These are phyloP conservation scores for Puccinia hordei DNA, from an alignment of 1,284 basidiomycete genomes.

Conservation along the genomic window DNA sequence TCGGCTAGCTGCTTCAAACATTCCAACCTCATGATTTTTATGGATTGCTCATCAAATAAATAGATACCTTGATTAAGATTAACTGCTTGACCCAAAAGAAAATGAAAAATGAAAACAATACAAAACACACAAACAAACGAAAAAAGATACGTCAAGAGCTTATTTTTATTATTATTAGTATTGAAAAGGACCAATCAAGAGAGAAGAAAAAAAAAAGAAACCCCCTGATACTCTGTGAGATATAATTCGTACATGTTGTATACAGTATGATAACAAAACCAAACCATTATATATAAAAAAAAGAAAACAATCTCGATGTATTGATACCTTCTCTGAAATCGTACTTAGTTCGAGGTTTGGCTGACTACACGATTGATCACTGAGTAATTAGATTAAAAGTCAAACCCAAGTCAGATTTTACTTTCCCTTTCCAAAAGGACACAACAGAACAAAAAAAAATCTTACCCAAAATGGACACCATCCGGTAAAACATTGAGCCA, in stretches of 20 bases:
- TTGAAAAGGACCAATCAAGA: conserved; percentile 2
- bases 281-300: neutral
- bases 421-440: too few species aligned
- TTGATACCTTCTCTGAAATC: neutral
- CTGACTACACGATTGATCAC: too few species aligned
- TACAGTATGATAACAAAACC: neutral
- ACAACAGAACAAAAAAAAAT: neutral
- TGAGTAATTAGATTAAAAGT: too few species aligned
- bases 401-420: too few species aligned
- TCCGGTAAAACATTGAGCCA: conserved; percentile 93
- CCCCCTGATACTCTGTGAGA: neutral
- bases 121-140: neutral
- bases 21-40: too few species aligned
- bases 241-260: neutral
- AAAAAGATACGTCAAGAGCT: neutral
- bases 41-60: too few species aligned
- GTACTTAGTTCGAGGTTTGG: too few species aligned
- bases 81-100: too few species aligned
- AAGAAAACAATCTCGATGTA: neutral
- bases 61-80: too few species aligned
- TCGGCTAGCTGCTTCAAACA: too few species aligned
- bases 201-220: neutral
- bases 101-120: too few species aligned
- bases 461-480: conserved; percentile 66
- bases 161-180: neutral